Evolutionary conservation across 2,329 filamentous ascomycete genomes (phyloP).

Genomic region (Tolypocladium pustulatum): DNA sequence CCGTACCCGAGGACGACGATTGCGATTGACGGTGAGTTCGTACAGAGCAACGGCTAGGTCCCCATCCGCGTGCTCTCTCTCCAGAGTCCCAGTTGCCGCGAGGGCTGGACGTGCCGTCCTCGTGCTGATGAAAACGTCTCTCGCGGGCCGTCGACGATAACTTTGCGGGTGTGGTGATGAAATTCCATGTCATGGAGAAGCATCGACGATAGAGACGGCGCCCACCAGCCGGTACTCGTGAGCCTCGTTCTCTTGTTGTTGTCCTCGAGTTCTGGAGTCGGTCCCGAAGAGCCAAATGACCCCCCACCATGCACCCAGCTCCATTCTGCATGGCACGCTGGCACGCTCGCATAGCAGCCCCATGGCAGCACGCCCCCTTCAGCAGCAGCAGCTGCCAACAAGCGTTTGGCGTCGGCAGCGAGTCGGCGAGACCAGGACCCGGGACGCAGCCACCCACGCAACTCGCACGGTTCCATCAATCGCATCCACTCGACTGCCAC

Average conservation of each 20-base stretch:
- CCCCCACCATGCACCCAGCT: background rate
- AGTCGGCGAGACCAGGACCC: constrained; percentile 4
- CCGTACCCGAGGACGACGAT: background rate
- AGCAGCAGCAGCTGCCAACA: background rate
- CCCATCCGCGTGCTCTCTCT: background rate
- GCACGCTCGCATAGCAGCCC: background rate
- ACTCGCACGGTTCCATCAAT: background rate
- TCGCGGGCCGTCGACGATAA: too few relatives aligned
- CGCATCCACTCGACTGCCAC: background rate
- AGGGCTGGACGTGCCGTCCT: background rate
- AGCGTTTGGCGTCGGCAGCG: constrained; percentile 3
- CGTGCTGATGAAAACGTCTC: too few relatives aligned
- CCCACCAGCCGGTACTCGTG: background rate
- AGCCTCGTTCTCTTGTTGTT: background rate
- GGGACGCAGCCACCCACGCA: constrained; percentile 1
- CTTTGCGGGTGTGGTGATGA: background rate
- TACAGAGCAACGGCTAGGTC: background rate
- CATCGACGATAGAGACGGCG: background rate
- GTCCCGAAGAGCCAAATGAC: background rate
- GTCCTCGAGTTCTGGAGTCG: background rate
- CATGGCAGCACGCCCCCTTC: background rate
- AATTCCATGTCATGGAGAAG: background rate
- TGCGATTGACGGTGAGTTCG: background rate
- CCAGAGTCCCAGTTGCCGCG: background rate
- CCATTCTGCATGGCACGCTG: background rate